Base-by-base conservation (phyloP, 306 rosid genomes). In the Sindora glabra region DNA sequence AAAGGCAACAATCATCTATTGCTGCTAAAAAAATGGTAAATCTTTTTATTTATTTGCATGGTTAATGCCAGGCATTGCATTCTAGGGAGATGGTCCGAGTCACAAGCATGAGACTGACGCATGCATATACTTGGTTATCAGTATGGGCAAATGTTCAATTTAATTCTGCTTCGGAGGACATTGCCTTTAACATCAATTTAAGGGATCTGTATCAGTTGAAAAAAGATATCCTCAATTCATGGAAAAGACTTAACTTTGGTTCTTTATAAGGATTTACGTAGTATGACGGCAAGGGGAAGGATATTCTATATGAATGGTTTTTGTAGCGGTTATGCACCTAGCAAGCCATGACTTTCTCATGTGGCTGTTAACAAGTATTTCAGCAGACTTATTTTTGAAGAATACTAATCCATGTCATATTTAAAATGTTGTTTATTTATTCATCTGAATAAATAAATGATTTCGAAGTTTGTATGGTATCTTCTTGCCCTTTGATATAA, bases 11-110 rank as follows among this genome's bases (percentile, higher is more conserved):
- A 38, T 66, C 77, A n/a, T 62, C 68, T 37, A 53, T 78, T 67
- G 75, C 77, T 53, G 54, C 72, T 30, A 58, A 61, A 8, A 77
- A 56, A 74, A 52, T 65, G 83, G 86, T 81, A 76, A 70, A 48
- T 40, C 21, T 0, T 38, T 34, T 9, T 58, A 18, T 12, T 27
- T 24, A 37, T 48, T 45, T 48, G 22, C 68, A 47, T 16, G 64
- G 54, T 54, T 58, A 29, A 40, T 34, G 34, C 29, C 22, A n/a
- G n/a, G 62, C 36, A 65, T 59, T 21, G 24, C 26, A 5, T 51
- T 50, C 51, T 39, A 29, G 25, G 39, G 30, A 48, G 13, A 42
- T 58, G 22, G 23, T 38, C 39, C 22, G 38, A 26, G 13, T n/a
- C n/a, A n/a, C 3, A 22, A 54, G 67, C 51, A 56, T 30, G 56